Percentiles rank a stretch among this genome's conserved stretches.
phyloP scores from a whole-genome alignment of 345 rosid genomes.

The Gossypium turneri region DNA sequence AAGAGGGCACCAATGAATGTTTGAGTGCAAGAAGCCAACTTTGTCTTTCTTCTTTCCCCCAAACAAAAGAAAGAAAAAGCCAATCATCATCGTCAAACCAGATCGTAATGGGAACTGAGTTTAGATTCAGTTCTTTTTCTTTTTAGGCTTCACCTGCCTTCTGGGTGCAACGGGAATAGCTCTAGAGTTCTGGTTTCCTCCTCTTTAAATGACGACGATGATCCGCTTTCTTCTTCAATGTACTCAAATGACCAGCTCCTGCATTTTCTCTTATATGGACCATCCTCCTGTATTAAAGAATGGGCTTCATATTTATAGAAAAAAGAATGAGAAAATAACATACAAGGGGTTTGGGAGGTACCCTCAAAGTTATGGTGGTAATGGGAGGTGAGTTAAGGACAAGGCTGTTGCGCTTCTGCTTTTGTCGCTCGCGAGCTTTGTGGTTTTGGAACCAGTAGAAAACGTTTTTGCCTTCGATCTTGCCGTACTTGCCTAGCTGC shows the following conservation, averaged over 20 bases:
- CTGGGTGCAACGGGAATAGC: slow-evolving; percentile 96
- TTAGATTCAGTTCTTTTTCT: neutral
- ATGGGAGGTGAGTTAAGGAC: slow-evolving; percentile 35
- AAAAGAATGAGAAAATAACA: neutral
- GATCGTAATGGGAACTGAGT: neutral
- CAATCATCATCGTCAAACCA: slow-evolving; percentile 12
- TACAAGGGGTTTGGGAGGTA: slow-evolving; percentile 19
- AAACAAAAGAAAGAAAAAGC: slow-evolving; percentile 21
- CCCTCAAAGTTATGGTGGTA: slow-evolving; percentile 46
- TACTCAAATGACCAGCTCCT: slow-evolving; percentile 77
- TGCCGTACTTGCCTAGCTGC: slow-evolving; percentile 76
- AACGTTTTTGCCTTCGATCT: slow-evolving; percentile 95
- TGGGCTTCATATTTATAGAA: neutral
- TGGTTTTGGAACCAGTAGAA: slow-evolving; percentile 99
- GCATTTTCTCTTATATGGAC: slow-evolving; percentile 80
- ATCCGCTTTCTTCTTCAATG: slow-evolving; percentile 48
- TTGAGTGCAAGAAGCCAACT: slow-evolving; percentile 23
- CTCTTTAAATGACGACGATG: slow-evolving; percentile 32
- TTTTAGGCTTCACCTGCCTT: slow-evolving; percentile 46
- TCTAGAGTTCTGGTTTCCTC: slow-evolving; percentile 70
- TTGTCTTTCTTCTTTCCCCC: slow-evolving; percentile 33
- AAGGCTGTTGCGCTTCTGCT: slow-evolving; percentile 77
- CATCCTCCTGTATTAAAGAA: slow-evolving; percentile 31
- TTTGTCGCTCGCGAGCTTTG: slow-evolving; percentile 98
- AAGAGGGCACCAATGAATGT: neutral